Percentiles rank a stretch among this genome's conserved stretches.
These are phyloP conservation scores for Citrullus colocynthis DNA, from an alignment of 306 rosid genomes.

Conservation along the genomic window DNA sequence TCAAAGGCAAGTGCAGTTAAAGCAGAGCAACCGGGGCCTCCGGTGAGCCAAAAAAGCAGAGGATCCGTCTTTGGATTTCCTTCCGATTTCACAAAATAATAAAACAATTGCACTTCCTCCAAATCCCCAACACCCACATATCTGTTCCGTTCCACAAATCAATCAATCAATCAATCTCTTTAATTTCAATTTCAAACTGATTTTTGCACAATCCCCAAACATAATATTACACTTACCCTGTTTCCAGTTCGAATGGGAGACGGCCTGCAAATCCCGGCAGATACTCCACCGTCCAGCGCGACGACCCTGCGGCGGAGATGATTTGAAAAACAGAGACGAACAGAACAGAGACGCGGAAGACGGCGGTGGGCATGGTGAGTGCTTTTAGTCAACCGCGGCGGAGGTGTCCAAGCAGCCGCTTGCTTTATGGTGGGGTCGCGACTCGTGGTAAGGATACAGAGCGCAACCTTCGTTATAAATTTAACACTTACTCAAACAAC, in stretches of 20 bases:
- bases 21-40: constrained; percentile 66
- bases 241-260: constrained; percentile 58
- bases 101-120: constrained; percentile 42
- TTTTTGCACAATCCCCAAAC: not conserved
- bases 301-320: constrained; percentile 2
- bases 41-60: constrained; percentile 59
- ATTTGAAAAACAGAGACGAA: not conserved
- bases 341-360: not conserved
- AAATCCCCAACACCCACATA: constrained; percentile 59
- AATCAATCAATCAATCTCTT: not conserved
- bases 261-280: constrained; percentile 69
- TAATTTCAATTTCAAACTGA: not conserved
- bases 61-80: constrained; percentile 45
- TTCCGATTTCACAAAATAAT: constrained; percentile 51
- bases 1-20: constrained; percentile 34
- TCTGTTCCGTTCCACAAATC: constrained; percentile 11
- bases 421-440: not conserved
- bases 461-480: too few species aligned
- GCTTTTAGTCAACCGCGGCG: not conserved
- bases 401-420: not conserved
- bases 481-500: too few species aligned
- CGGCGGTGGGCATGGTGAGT: not conserved
- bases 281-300: constrained; percentile 18
- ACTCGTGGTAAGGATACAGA: too few species aligned
- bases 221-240: constrained; percentile 27